A percentile compares a stretch with the other conserved stretches of the same genome.
Conservation (phyloP, 192 early-diverging fungal genomes). For the Coemansia sp. region DNA sequence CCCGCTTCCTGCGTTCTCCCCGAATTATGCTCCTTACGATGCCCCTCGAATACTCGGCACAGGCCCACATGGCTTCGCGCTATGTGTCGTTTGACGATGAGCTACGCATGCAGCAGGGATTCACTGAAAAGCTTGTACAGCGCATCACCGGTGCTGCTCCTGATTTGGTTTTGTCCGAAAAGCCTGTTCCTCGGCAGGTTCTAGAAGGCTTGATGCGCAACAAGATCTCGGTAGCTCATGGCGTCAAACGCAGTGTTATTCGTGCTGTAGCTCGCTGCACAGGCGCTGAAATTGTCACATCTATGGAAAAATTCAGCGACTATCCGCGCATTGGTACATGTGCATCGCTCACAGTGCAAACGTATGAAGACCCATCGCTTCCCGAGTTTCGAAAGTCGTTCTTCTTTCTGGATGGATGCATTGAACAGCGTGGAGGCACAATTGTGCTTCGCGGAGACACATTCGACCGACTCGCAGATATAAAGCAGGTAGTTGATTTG, state of each 20-base stretch:
- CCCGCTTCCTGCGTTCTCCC: constrained; percentile 61
- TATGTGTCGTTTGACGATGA: constrained; percentile 80
- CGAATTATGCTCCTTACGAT: constrained; percentile 85
- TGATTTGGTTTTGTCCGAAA: constrained; percentile 76
- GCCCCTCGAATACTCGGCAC: constrained; percentile 64
- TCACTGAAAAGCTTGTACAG: constrained; percentile 73
- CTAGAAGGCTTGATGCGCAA: constrained; percentile 77
- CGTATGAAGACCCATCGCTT: constrained; percentile 75
- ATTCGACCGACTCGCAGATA: constrained; percentile 59
- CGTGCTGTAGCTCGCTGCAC: constrained; percentile 84
- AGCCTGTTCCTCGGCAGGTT: constrained; percentile 79
- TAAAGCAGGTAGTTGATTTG: constrained; percentile 82
- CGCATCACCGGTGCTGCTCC: constrained; percentile 78
- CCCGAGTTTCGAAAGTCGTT: constrained; percentile 83
- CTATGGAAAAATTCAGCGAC: constrained; percentile 75
- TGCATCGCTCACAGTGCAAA: constrained; percentile 71
- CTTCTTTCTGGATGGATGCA: constrained; percentile 85
- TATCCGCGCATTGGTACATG: constrained; percentile 78
- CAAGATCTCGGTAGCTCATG: constrained; percentile 76
- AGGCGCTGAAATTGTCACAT: constrained; percentile 74
- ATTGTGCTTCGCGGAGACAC: constrained; percentile 86
- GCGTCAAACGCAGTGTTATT: constrained; percentile 85
- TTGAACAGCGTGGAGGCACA: constrained; percentile 75
- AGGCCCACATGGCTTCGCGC: constrained; percentile 63
- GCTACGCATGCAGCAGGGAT: constrained; percentile 79